A percentile compares a stretch with the other conserved stretches of the same genome.
Evolutionary conservation across 1,284 basidiomycete genomes (phyloP).

Genomic region (Flammula alnicola): DNA sequence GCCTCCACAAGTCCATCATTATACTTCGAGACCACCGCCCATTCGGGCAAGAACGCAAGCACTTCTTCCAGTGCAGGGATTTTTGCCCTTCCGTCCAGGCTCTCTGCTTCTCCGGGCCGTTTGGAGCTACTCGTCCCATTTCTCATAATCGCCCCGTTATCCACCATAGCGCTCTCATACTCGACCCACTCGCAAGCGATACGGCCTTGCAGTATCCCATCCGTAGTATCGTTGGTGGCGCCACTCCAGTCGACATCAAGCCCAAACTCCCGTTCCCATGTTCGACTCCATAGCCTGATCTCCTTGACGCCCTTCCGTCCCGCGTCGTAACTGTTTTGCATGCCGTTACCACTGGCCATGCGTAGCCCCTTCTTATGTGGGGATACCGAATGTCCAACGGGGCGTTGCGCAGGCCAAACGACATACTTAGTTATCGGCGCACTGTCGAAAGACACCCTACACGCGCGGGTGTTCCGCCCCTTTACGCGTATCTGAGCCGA

Average conservation of each 20-base stretch:
- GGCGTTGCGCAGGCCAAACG: too few species aligned
- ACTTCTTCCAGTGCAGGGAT: conserved; percentile 79
- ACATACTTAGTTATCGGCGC: conserved; percentile 46
- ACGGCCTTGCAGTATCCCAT: conserved; percentile 11
- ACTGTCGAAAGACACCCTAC: conserved; percentile 63
- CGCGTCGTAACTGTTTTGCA: too few species aligned
- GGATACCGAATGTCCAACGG: too few species aligned
- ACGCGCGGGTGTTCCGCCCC: conserved; percentile 66
- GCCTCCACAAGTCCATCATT: conserved; percentile 64
- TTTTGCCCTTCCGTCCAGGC: conserved; percentile 29
- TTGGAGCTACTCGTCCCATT: background rate
- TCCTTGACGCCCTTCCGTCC: conserved; percentile 50
- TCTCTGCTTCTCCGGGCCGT: conserved; percentile 23
- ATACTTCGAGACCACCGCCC: conserved; percentile 66
- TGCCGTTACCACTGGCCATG: conserved; percentile 19
- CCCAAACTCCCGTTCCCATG: conserved; percentile 64
- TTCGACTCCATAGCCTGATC: conserved; percentile 68
- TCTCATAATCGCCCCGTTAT: conserved; percentile 29
- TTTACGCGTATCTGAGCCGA: conserved; percentile 51
- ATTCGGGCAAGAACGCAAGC: conserved; percentile 66
- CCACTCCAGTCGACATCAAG: conserved; percentile 47
- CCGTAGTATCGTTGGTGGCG: background rate
- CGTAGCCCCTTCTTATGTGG: too few species aligned
- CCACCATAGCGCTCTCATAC: conserved; percentile 47
- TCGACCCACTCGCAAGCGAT: conserved; percentile 23